Base-by-base conservation (phyloP, 345 rosid genomes). In the Eucalyptus globulus region DNA sequence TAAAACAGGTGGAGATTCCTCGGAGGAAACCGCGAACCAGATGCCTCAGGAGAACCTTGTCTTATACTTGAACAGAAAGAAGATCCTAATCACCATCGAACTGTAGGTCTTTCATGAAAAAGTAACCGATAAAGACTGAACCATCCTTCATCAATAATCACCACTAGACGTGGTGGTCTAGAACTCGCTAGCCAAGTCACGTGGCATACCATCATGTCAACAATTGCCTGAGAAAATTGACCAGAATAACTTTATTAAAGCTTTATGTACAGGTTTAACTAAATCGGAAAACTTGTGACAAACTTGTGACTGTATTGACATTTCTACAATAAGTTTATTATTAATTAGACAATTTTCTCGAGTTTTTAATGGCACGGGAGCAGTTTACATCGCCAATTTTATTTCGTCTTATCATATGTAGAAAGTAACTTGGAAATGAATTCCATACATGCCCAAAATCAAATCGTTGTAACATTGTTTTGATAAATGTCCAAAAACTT, bases 171-270 rank as follows among this genome's bases (percentile, higher is more conserved):
- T 10, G 5, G 14, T 11, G 27, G 13, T 37, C 1, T 22, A 0
- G 14, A 11, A 19, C 40, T 37, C 1, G 3, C 14, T 9, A 11
- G 4, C 26, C 13, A 5, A 9, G 24, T 17, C 10, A 34, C 0
- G 0, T 34, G 22, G 7, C 24, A 17, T 12, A 72, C 0, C 9
- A 19, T 5, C 8, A 72, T 2, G 0, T 19, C 8, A 72, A 8
- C 7, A 5, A 69, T 31, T 34, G 4, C 2, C 0, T 3, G 14
- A 11, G 14, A 67, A 17, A n/a, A n/a, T n/a, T n/a, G n/a, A n/a
- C n/a, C n/a, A n/a, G n/a, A n/a, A n/a, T n/a, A n/a, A n/a, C n/a
- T n/a, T n/a, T n/a, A n/a, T n/a, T n/a, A n/a, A n/a, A n/a, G n/a
- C n/a, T n/a, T n/a, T n/a, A n/a, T n/a, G n/a, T n/a, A n/a, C n/a